Conservation (phyloP, 169 alveolate species). For the Babesia caballi region DNA sequence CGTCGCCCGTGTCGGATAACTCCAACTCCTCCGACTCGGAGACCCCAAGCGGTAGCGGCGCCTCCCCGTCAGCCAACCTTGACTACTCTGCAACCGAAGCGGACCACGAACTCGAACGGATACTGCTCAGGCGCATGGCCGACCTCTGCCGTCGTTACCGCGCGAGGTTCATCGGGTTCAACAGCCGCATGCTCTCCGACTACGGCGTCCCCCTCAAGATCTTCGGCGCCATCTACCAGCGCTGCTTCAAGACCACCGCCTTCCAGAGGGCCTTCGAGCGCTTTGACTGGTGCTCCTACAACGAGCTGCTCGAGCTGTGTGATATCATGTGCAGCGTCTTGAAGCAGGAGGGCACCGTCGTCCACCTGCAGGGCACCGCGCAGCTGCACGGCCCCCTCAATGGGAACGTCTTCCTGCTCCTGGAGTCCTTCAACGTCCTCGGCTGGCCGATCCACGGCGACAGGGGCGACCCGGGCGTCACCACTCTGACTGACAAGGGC, state of each 20-base stretch:
- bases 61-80: too few species aligned
- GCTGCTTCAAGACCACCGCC: slow-evolving; percentile 29
- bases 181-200: slow-evolving; percentile 47
- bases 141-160: slow-evolving; percentile 34
- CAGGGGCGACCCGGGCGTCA: neutral
- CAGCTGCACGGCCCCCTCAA: slow-evolving; percentile 68
- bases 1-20: neutral
- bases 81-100: too few species aligned
- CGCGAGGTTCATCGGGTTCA: slow-evolving; percentile 33
- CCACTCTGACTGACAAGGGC: neutral
- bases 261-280: slow-evolving; percentile 11
- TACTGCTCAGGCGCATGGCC: neutral
- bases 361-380: slow-evolving; percentile 46
- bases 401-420: slow-evolving; percentile 55
- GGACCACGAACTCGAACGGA: slow-evolving; percentile 15
- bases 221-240: slow-evolving; percentile 48
- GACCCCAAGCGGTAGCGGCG: neutral
- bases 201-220: slow-evolving; percentile 60
- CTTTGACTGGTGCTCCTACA: slow-evolving; percentile 63
- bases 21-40: neutral
- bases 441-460: slow-evolving; percentile 74
- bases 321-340: slow-evolving; percentile 61
- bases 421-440: slow-evolving; percentile 67
- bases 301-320: slow-evolving; percentile 67
- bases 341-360: slow-evolving; percentile 60